Evolutionary conservation across 306 rosid species (phyloP).

Genomic region (Begonia masoniana): DNA sequence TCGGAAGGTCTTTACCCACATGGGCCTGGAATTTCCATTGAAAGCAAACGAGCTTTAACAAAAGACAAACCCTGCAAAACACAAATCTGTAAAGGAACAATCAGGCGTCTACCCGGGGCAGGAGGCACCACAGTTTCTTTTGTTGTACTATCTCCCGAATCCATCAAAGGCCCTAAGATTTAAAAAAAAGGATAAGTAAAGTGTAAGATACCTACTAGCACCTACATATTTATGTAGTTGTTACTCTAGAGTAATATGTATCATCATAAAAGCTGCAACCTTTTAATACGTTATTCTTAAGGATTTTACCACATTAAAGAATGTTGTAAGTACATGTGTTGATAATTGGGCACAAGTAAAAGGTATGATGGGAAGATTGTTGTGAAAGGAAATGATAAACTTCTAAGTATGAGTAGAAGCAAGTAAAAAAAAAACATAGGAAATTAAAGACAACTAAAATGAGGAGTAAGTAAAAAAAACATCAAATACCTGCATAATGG

Average conservation of each 20-base stretch:
- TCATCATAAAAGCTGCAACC: not conserved
- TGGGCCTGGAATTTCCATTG: conserved; percentile 98
- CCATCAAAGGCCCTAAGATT: conserved; percentile 46
- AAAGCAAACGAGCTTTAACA: conserved; percentile 86
- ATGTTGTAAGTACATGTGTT: too few relatives aligned
- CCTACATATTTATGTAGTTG: too few relatives aligned
- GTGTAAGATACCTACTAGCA: not conserved
- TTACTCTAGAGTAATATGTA: conserved; percentile 3
- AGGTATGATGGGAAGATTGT: too few relatives aligned
- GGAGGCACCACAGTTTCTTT: conserved; percentile 28
- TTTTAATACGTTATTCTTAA: not conserved
- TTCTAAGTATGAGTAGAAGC: too few relatives aligned
- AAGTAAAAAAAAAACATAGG: too few relatives aligned
- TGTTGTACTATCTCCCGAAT: conserved; percentile 35
- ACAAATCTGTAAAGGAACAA: conserved; percentile 83
- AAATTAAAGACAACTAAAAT: too few relatives aligned
- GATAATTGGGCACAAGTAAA: too few relatives aligned
- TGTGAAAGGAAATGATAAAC: too few relatives aligned
- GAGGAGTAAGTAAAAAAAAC: too few relatives aligned
- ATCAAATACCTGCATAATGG: conserved; percentile 74
- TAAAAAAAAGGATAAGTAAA: conserved; percentile 9
- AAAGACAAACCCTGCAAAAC: conserved; percentile 87
- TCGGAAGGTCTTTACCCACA: conserved; percentile 66
- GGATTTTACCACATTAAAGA: not conserved
- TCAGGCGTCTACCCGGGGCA: conserved; percentile 84